Evolutionary conservation across 1,139 yeast genomes (phyloP), one percentile per base, ranked within the genome.

Genomic region (Wickerhamomyces sp.): DNA sequence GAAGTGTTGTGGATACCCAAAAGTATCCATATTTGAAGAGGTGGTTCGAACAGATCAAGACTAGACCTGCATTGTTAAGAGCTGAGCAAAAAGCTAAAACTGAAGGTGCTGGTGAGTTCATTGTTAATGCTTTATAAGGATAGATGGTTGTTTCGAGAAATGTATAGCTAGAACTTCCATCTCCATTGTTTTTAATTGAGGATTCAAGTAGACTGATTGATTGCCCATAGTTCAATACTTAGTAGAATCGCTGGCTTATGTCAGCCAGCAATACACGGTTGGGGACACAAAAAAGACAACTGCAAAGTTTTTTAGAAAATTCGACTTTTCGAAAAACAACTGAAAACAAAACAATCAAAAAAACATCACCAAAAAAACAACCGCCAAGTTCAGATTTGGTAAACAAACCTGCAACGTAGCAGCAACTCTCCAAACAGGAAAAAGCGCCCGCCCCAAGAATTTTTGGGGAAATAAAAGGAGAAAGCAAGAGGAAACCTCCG

Each of bases 1-100:
- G 31, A 2, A 39, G 26, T 2, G 40, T 36, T 7, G 34, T 52
- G 26, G 51, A 50, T 27, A 40, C 37, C 18, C 36, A 43, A 18
- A 45, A 51, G 31, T 58, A 49, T 29, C 62, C 62, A 18, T 29
- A 33, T 7, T 42, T 58, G 40, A 38, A 18, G 27, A 51, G 43
- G 46, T 61, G 61, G 60, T 31, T 54, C 11, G 36, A 34, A 14
- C 47, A 44, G 36, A 34, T 57, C 18, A 45, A 46, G 29, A 13
- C 18, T 4, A 50, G 55, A 46, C 51, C 52, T 8, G 53, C 51
- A 2, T 54, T 40, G 23, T 34, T 29, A 26, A 40, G 9, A 11
- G 54, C 61, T 2, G 9, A 34, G 2, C 39, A 49, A 27, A 52
- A 37, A 31, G 43, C 45, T 14, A 41, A 46, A 13, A 14, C 15